Percentiles rank a stretch among this genome's conserved stretches.
phyloP scores from a whole-genome alignment of 305 asterid genomes.

The Fraxinus nigra region DNA sequence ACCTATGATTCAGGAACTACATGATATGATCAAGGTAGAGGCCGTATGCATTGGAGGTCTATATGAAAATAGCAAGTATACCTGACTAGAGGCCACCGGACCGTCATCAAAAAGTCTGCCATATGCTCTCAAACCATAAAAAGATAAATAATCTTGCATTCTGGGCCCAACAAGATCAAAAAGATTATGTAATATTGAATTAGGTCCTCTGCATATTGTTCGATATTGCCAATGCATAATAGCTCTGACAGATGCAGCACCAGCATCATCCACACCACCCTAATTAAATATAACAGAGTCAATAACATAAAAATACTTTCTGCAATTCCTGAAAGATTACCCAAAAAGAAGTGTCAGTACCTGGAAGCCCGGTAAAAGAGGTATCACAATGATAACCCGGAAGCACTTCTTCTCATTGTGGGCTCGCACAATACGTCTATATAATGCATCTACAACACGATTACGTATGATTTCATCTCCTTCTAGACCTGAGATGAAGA shows the following conservation, averaged over 20 bases:
- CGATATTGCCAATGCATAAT: conserved; percentile 99
- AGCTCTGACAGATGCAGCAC: conserved; percentile 98
- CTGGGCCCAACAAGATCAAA: conserved; percentile 65
- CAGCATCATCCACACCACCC: conserved; percentile 99
- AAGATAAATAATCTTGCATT: conserved; percentile 82
- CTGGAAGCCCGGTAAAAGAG: conserved; percentile 98
- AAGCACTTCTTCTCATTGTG: conserved; percentile 79
- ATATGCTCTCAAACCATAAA: conserved; percentile 79
- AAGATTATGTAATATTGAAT: conserved; percentile 82
- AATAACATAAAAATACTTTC: conserved; percentile 13
- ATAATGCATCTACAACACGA: conserved; percentile 81
- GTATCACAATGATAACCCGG: conserved; percentile 90
- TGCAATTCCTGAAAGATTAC: conserved; percentile 11
- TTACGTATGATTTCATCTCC: conserved; percentile 84
- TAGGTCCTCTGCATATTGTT: conserved; percentile 74
- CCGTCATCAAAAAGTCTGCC: conserved; percentile 84
- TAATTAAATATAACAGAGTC: conserved; percentile 30
- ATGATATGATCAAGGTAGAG: background rate
- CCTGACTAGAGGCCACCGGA: conserved; percentile 90
- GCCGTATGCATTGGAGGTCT: background rate
- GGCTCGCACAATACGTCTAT: conserved; percentile 80
- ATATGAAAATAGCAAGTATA: conserved; percentile 23
- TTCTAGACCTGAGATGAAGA: conserved; percentile 94
- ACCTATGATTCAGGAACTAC: background rate
- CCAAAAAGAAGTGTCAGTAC: conserved; percentile 34